These are phyloP conservation scores for Pichia thaimueangensis DNA, from an alignment of 805 yeast genomes.

Conservation along the genomic window DNA sequence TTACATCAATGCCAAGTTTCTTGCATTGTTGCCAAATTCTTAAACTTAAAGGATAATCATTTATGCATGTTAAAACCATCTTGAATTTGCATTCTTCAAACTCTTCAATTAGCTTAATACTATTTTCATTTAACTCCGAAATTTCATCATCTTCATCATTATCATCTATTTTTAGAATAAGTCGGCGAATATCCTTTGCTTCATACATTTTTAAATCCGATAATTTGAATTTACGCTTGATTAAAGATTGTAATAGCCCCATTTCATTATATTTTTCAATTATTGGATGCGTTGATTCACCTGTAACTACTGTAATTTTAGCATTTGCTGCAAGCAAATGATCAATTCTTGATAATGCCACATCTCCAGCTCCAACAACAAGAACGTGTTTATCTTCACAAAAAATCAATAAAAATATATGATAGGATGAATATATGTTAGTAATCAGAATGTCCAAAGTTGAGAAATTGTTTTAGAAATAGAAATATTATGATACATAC, in stretches of 20 bases:
- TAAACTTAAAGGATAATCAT: constrained; percentile 56
- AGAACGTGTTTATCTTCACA: constrained; percentile 47
- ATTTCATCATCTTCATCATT: constrained; percentile 14
- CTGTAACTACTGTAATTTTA: constrained; percentile 54
- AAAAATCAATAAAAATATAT: no score
- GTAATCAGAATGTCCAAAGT: neutral
- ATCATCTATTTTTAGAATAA: constrained; percentile 3
- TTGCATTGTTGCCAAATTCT: constrained; percentile 48
- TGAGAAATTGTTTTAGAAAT: neutral
- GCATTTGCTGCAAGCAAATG: constrained; percentile 69
- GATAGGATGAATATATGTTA: no score
- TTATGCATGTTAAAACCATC: constrained; percentile 67
- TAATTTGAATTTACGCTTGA: constrained; percentile 38
- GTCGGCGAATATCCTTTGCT: constrained; percentile 12
- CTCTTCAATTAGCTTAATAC: constrained; percentile 29
- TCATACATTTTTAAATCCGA: constrained; percentile 48
- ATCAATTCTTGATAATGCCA: constrained; percentile 62
- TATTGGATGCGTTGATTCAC: constrained; percentile 33
- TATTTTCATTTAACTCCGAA: constrained; percentile 15
- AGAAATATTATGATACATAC: constrained; percentile 28
- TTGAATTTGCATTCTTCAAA: constrained; percentile 42
- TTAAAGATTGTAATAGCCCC: constrained; percentile 40
- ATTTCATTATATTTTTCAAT: constrained; percentile 28
- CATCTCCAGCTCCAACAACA: constrained; percentile 75
- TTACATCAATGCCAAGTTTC: constrained; percentile 49